Percentiles rank a stretch among this genome's conserved stretches.
Evolutionary conservation across 1,139 yeast species (phyloP).

Genomic region (Debaryomyces sp.): DNA sequence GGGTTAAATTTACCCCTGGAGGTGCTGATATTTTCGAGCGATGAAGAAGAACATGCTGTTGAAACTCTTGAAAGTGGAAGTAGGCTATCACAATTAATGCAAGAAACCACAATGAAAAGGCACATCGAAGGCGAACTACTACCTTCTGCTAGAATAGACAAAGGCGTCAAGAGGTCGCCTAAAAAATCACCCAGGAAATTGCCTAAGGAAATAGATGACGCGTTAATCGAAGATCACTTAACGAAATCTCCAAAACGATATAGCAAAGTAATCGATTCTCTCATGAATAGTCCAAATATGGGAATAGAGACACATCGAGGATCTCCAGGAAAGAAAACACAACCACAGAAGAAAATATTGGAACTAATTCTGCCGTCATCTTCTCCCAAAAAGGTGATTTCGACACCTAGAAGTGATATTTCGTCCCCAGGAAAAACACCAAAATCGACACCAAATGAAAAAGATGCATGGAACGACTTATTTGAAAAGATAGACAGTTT

Average conservation of each 20-base stretch:
- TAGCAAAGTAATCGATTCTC: conserved; percentile 14
- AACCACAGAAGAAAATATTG: conserved; percentile 8
- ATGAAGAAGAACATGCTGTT: conserved; percentile 9
- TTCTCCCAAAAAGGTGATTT: not conserved
- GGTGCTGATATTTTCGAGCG: conserved; percentile 10
- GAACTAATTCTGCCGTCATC: conserved; percentile 5
- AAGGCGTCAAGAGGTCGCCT: not conserved
- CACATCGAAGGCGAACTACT: not conserved
- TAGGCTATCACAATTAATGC: conserved; percentile 3
- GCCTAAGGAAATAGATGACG: conserved; percentile 5
- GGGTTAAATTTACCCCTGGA: not conserved
- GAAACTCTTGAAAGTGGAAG: not conserved
- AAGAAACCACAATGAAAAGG: conserved; percentile 4
- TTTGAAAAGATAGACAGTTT: conserved; percentile 18
- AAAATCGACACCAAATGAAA: conserved; percentile 16
- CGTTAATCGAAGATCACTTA: conserved; percentile 11
- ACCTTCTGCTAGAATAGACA: conserved; percentile 7
- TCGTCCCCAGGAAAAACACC: not conserved
- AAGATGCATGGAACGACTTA: conserved; percentile 25
- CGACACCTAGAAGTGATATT: not conserved
- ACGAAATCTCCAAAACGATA: conserved; percentile 24
- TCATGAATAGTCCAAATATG: conserved; percentile 6
- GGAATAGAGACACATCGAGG: not conserved
- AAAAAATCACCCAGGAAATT: conserved; percentile 5
- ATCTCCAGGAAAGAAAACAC: conserved; percentile 5